Base-by-base conservation (phyloP, 2,329 filamentous ascomycete species). In the Leptographium procerum region DNA sequence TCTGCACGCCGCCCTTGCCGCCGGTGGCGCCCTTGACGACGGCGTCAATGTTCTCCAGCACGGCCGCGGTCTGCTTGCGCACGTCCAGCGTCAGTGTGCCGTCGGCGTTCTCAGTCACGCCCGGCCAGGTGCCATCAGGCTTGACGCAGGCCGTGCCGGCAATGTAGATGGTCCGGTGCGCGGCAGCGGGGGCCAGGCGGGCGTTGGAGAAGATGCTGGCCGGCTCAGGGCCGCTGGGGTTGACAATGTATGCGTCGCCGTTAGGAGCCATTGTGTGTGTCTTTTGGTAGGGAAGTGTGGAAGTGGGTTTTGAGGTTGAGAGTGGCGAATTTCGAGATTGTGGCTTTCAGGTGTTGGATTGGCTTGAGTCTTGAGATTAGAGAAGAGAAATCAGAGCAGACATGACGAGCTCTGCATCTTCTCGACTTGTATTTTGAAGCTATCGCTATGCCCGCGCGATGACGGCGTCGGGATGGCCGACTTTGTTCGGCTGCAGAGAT, bases 81-180 rank as follows among this genome's bases (percentile, higher is more conserved):
- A 73, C 67, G 57, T 74, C 71, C 13, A 71, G 61, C 1, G 61
- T 65, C 51, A 61, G 66, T 0, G 66, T 70, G 28, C 72, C 71
- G 51, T 74, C 71, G 0, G 66, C 53, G 26, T 72, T 70, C 53
- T 71, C 68, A 0, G 62, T 69, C 10, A 70, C 71, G 16, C 72
- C 72, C 7, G 66, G 64, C 58, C 65, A 71, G 8, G 64, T 68
- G 33, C 72, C 72, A 19, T 72, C 70, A 7, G 69, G 67, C 6
- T 61, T 64, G 11, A 68, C 64, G 55, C 67, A 69, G 2, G 72
- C 70, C 3, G 67, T 74, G 31, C 72, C 72, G 1, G 72, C 73
- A 11, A 75, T 55, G 64, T 74, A 74, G 28, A 75, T 69, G 29
- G 71, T 74, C 36, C 67, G 66, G 59, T 72, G 65, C 3, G 66